Base-by-base conservation (phyloP, 306 rosid genomes). In the Canavalia gladiata region DNA sequence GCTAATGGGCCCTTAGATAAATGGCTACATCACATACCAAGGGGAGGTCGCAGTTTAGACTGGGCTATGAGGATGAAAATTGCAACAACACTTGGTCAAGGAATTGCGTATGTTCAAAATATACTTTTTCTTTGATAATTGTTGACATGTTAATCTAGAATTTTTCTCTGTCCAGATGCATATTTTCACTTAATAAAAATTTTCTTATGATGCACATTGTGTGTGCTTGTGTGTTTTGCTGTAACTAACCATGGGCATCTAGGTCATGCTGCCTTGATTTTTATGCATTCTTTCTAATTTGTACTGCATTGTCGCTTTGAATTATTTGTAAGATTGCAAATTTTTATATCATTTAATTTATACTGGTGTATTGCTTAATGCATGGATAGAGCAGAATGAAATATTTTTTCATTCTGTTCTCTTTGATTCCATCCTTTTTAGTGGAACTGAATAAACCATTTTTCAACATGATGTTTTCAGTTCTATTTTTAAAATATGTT, bases 61-160 rank as follows among this genome's bases (percentile, higher is more conserved):
- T 95, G 99, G 99, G 77, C 91, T 64, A 89, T 93, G 98, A 90
- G 98, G 84, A 92, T 95, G 91, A 93, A 91, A 83, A 90, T 93
- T 76, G 98, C 97, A 10, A 93, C 92, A 0, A 91, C 97, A 2
- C 98, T 95, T 82, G 99, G 97, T 54, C 99, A 92, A 87, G 99
- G 99, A 86, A 95, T 95, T 57, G 99, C 99, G 97, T 95, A 95
- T 6, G 99, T 90, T 74, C 68, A 58, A 25, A 75, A 54, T 82
- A 42, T 51, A 54, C 76, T 39, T 71, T 29, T 47, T 74, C 67
- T 76, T 59, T 51, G 9, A 73, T 34, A 50, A 33, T 68, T 69
- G 74, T 81, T 42, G 0, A 8, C 67, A 31, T 62, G 50, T 67
- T 69, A 34, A 30, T 81, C 64, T 43, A 72, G 41, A 72, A 39